Percentiles rank a stretch among this genome's conserved stretches.
These are phyloP conservation scores for Aureobasidium sp. DNA, from an alignment of 2,329 filamentous ascomycete genomes.

Conservation along the genomic window DNA sequence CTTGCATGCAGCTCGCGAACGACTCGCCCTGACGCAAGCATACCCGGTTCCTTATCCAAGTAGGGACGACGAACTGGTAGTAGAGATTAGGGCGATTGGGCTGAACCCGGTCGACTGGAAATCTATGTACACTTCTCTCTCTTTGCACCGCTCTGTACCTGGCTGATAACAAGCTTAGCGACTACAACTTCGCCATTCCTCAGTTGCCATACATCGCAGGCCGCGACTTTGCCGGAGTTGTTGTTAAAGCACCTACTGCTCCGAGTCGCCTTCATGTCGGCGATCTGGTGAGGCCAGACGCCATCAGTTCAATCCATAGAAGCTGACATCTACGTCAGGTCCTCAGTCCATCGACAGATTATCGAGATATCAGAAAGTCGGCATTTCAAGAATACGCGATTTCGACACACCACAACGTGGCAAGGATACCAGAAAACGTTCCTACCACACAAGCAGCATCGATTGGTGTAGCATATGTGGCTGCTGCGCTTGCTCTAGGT, in stretches of 20 bases:
- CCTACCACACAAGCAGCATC: constrained; percentile 53
- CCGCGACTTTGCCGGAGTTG: constrained; percentile 60
- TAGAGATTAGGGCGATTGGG: constrained; percentile 59
- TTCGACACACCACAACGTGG: constrained; percentile 58
- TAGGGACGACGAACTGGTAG: constrained; percentile 47
- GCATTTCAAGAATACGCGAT: constrained; percentile 65
- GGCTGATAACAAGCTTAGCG: constrained; percentile 37
- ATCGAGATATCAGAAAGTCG: constrained; percentile 64
- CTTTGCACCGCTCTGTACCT: background rate
- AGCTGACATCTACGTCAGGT: constrained; percentile 22
- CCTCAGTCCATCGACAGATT: constrained; percentile 66
- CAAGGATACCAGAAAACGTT: constrained; percentile 51
- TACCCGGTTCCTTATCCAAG: background rate
- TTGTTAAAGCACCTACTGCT: constrained; percentile 43
- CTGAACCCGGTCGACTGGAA: constrained; percentile 75
- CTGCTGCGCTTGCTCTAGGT: constrained; percentile 59
- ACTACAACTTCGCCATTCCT: constrained; percentile 65
- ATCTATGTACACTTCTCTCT: constrained; percentile 50
- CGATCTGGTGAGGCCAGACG: constrained; percentile 40
- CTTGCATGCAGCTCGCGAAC: constrained; percentile 3
- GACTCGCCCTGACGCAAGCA: background rate
- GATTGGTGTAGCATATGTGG: constrained; percentile 65
- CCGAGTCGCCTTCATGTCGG: constrained; percentile 48
- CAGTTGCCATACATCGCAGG: constrained; percentile 62
- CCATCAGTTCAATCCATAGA: background rate